Evolutionary conservation across 148 eudicot genomes (phyloP), one percentile per base, ranked within the genome.

Genomic region (Amaranthus palmeri): DNA sequence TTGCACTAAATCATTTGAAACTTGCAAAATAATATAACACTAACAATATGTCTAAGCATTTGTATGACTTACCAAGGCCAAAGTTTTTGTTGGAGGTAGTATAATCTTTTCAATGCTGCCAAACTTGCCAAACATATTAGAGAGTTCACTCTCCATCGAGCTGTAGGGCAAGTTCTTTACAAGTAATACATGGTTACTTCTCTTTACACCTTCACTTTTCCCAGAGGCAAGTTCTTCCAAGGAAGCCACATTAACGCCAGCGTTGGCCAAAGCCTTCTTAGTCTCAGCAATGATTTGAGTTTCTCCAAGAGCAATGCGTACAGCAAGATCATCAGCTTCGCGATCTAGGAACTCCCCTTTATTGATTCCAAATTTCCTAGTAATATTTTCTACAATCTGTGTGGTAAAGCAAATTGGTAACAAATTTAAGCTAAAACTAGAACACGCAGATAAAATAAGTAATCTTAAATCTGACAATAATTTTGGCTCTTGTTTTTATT

Each of bases 271-370:
- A 76, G 96, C 93, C 77, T 82, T 87, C 84, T 93, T 88, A 57
- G 96, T 93, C 82, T 93, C 92, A 15, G 92, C 88, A 67, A 93
- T 84, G 60, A 93, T 87, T 86, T 90, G 84, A 76, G 95, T 87
- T 81, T 93, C 98, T 74, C 90, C 98, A 71, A 87, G 76, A 67
- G 98, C 98, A 73, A 88, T 78, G 53, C 90, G 88, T 47, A 91
- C 96, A 66, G 96, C 96, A 80, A 89, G 86, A 81, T 88, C 96
- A 78, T 83, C 83, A 52, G 87, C 86, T 81, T 93, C 93, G 61
- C 79, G 86, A 79, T 88, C 93, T 73, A 87, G 88, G 3, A 93
- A 71, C 54, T 88, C 96, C 71, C 86, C 79, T 81, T 88, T 93
- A 83, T 87, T 83, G 18, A 85, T 82, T 61, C 95, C 97, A 79